Base-by-base conservation (phyloP, 2,329 filamentous ascomycete species). In the Zopfia rhizophila region DNA sequence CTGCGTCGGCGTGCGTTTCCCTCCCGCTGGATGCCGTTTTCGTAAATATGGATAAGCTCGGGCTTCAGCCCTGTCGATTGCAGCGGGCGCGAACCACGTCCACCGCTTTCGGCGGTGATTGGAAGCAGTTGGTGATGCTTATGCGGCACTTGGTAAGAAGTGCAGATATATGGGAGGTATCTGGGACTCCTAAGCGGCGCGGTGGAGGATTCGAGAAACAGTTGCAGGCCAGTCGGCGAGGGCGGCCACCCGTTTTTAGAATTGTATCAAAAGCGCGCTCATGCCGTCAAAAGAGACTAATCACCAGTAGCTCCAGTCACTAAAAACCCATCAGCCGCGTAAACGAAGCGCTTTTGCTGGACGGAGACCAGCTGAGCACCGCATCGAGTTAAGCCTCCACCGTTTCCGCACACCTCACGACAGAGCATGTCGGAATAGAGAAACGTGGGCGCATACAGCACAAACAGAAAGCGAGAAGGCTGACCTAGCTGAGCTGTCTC, bases 21-120 rank as follows among this genome's bases (percentile, higher is more conserved):
- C n/a, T n/a, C n/a, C n/a, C n/a, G n/a, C n/a, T n/a, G n/a, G n/a
- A n/a, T n/a, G n/a, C n/a, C n/a, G n/a, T n/a, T n/a, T n/a, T n/a
- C n/a, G n/a, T n/a, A n/a, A n/a, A n/a, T n/a, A n/a, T n/a, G n/a
- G n/a, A n/a, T n/a, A n/a, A n/a, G n/a, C n/a, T n/a, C n/a, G n/a
- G n/a, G n/a, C 16, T 12, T 14, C 44, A 54, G 55, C 48, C 55
- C 45, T 62, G 58, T 49, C 53, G 53, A 44, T 50, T 48, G 42
- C 48, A 51, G 29, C 37, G 53, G 53, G 16, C 35, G 28, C 58
- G 52, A 48, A 43, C 47, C 31, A 46, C 49, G 50, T 40, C 53
- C 50, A 48, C 62, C 51, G 61, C 56, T 67, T 64, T 50, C 60
- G 61, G 58, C 48, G 31, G 53, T 61, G 61, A 61, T 49, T 53